Evolutionary conservation across 1,139 yeast genomes (phyloP).

Genomic region (Yamadazyma diospyri): DNA sequence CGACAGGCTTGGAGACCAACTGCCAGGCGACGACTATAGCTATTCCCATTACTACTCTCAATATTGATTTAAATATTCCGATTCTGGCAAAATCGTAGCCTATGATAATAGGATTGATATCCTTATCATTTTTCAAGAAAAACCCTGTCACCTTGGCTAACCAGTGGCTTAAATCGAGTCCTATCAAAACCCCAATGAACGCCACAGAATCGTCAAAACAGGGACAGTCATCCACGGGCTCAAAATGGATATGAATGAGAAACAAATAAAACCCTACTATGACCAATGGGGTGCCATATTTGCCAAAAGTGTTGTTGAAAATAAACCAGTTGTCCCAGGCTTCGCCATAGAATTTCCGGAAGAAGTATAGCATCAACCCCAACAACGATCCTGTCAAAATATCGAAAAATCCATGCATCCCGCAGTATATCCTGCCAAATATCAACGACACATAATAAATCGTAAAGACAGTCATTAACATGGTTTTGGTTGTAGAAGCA

Average conservation of each 20-base stretch:
- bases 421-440: conserved; percentile 85
- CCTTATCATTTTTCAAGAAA: conserved; percentile 17
- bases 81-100: conserved; percentile 36
- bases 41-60: conserved; percentile 58
- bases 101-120: conserved; percentile 31
- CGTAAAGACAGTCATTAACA: conserved; percentile 13
- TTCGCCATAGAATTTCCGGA: conserved; percentile 35
- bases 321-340: conserved; percentile 39
- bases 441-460: conserved; percentile 64
- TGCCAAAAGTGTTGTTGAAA: conserved; percentile 22
- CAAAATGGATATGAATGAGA: conserved; percentile 68
- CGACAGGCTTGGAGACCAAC: conserved; percentile 56
- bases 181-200: conserved; percentile 83
- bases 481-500: conserved; percentile 12
- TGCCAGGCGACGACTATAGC: conserved; percentile 67
- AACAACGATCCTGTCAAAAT: conserved; percentile 60
- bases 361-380: conserved; percentile 50
- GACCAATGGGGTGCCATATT: conserved; percentile 31
- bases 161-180: conserved; percentile 63
- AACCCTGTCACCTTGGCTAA: conserved; percentile 24
- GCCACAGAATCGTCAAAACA: conserved; percentile 96
- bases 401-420: conserved; percentile 95
- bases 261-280: conserved; percentile 40
- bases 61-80: conserved; percentile 38
- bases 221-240: conserved; percentile 92